Percentiles rank a stretch among this genome's conserved stretches.
These are phyloP conservation scores for Yamadazyma blattariae DNA, from an alignment of 1,139 yeast species.

Conservation along the genomic window DNA sequence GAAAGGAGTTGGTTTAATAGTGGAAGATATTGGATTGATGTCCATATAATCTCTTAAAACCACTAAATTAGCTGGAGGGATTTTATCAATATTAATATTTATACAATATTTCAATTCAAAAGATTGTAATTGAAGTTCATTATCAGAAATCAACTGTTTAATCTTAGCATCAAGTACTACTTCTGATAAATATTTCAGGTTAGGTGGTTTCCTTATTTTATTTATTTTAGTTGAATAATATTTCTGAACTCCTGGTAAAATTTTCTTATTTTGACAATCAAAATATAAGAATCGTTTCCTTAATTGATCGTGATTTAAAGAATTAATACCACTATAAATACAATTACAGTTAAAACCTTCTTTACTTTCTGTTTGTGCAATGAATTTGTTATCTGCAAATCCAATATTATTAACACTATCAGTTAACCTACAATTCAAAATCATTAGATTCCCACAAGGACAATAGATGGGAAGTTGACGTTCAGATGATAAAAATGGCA, in stretches of 20 bases:
- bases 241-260: too few relatives aligned
- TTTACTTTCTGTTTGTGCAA: background rate
- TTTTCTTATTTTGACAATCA: too few relatives aligned
- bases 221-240: too few relatives aligned
- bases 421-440: too few relatives aligned
- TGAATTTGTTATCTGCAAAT: constrained; percentile 17
- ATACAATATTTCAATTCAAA: background rate
- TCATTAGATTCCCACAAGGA: too few relatives aligned
- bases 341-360: constrained; percentile 2
- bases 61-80: constrained; percentile 35
- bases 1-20: background rate
- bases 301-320: constrained; percentile 13
- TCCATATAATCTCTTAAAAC: background rate
- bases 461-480: too few relatives aligned
- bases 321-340: background rate
- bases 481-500: too few relatives aligned
- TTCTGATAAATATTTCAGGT: too few relatives aligned
- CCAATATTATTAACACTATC: constrained; percentile 16
- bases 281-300: too few relatives aligned
- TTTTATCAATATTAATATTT: constrained; percentile 9
- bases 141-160: too few relatives aligned
- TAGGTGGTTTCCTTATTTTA: too few relatives aligned
- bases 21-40: background rate
- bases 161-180: background rate
- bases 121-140: too few relatives aligned